Evolutionary conservation across 2,329 filamentous ascomycete genomes (phyloP).

Genomic region (Colletotrichum limetticola): DNA sequence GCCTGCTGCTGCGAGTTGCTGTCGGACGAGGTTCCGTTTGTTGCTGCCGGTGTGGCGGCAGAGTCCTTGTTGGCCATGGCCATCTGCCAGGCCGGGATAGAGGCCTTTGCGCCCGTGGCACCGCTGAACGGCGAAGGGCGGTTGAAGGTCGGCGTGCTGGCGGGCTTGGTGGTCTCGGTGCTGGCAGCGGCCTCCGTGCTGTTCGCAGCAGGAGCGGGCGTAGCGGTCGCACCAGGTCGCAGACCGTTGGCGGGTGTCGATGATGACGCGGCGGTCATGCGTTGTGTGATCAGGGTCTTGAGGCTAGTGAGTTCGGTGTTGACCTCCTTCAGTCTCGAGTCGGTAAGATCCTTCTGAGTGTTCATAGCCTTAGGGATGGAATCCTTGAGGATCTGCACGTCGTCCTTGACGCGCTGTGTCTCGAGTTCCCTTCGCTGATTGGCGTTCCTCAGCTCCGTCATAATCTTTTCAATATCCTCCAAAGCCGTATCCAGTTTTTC

Average conservation of each 20-base stretch:
- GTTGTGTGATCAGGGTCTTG: constrained; percentile 82
- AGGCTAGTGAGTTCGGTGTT: constrained; percentile 89
- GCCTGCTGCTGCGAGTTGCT: constrained; percentile 34
- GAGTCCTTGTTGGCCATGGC: constrained; percentile 68
- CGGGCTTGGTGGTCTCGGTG: constrained; percentile 47
- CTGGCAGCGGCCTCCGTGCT: constrained; percentile 41
- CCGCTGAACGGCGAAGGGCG: constrained; percentile 46
- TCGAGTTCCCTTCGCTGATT: constrained; percentile 89
- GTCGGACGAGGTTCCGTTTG: constrained; percentile 37
- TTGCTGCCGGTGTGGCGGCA: constrained; percentile 40
- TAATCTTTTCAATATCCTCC: constrained; percentile 84
- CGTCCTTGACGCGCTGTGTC: constrained; percentile 84
- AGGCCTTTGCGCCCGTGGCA: constrained; percentile 65
- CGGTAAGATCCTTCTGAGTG: constrained; percentile 85
- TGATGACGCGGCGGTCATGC: constrained; percentile 57
- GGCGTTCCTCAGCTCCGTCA: constrained; percentile 83
- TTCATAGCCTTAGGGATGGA: constrained; percentile 90
- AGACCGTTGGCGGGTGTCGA: constrained; percentile 39
- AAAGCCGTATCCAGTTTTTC: constrained; percentile 85
- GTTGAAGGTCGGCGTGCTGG: constrained; percentile 42
- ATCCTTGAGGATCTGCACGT: constrained; percentile 84
- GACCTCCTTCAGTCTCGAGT: constrained; percentile 84
- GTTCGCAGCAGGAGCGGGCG: constrained; percentile 31
- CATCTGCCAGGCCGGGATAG: constrained; percentile 85
- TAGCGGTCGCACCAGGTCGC: constrained; percentile 40